Evolutionary conservation across 257 asterid genomes (phyloP).

Genomic region (Gentiana dahurica): DNA sequence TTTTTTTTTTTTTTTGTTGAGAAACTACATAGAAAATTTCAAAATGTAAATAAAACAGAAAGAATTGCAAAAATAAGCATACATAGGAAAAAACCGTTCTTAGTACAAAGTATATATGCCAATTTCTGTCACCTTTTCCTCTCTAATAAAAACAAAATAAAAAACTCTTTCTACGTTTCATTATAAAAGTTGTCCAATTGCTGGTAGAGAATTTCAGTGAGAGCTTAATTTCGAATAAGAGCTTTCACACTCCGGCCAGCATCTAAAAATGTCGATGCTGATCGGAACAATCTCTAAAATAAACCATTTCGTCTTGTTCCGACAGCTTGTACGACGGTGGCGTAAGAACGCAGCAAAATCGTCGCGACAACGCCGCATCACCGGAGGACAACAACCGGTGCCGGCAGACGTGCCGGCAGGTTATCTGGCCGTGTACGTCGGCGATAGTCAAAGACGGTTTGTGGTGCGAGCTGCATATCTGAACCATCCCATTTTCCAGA

Average conservation of each 20-base stretch:
- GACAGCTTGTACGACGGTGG: constrained; percentile 72
- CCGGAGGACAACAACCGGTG: constrained; percentile 8
- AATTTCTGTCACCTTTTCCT: too few species aligned
- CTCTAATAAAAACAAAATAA: too few species aligned
- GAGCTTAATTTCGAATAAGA: background rate
- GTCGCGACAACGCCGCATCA: constrained; percentile 5
- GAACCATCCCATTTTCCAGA: constrained; percentile 65
- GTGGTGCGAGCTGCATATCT: constrained; percentile 61
- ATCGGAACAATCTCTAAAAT: constrained; percentile 39
- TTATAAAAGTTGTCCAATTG: too few species aligned
- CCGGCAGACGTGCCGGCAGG: constrained; percentile 79
- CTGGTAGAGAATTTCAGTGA: too few species aligned
- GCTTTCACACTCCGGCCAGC: too few species aligned
- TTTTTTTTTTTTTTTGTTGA: too few species aligned
- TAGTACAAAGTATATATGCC: too few species aligned
- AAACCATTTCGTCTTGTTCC: constrained; percentile 50
- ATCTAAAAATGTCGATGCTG: constrained; percentile 5
- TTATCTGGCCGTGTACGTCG: constrained; percentile 71
- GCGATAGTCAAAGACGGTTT: constrained; percentile 36
- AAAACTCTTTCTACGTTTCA: too few species aligned
- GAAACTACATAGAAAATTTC: too few species aligned
- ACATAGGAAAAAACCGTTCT: too few species aligned
- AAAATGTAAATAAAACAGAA: too few species aligned
- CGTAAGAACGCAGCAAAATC: constrained; percentile 36
- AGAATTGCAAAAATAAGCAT: too few species aligned